Evolutionary conservation across 176 grass and related monocot species (phyloP), one percentile per base, ranked within the genome.

Genomic region (Carex littledalei): DNA sequence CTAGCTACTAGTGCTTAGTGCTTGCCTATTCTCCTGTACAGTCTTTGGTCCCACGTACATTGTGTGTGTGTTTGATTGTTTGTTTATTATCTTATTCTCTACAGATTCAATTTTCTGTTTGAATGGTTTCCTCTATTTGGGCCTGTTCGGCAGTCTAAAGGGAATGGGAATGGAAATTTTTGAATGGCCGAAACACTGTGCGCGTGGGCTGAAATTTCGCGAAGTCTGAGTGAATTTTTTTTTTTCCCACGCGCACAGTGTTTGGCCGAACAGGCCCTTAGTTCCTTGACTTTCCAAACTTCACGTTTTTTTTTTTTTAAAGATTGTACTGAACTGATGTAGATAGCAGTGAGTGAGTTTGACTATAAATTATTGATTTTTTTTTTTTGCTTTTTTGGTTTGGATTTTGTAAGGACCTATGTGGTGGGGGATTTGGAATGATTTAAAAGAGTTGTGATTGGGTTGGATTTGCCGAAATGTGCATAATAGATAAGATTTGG

Each of bases 321-420:
- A 54, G 74, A 78, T 17, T 78, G 49, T 50, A 55, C 14, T 56
- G 74, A 78, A 52, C 72, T 22, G 72, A 55, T 77, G 73, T 55
- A 77, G 49, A 77, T 77, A 77, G 3, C 32, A 16, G 50, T 56
- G 74, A 78, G 52, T 17, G 74, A 56, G 52, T 17, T 72, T 78
- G 74, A 78, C 50, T 8, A 15, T 1, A 53, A 17, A 45, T 37
- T 21, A 71, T 70, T 70, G 16, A 70, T 11, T 26, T 62, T 2
- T 11, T 76, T 77, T 55, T 78, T 22, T 1, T 24, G 26, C 0
- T 77, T 77, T 55, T 12, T 15, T 77, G n/a, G 8, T 75, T 75
- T 75, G 71, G 20, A 52, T 55, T 78, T 29, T 78, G 2, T 31
- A 78, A 54, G 14, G 16, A 52, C 47, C 50, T 55, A 29, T 77